Conservation (phyloP, 108 stramenopile genomes). For the Cyclostephanos invisitatus region DNA sequence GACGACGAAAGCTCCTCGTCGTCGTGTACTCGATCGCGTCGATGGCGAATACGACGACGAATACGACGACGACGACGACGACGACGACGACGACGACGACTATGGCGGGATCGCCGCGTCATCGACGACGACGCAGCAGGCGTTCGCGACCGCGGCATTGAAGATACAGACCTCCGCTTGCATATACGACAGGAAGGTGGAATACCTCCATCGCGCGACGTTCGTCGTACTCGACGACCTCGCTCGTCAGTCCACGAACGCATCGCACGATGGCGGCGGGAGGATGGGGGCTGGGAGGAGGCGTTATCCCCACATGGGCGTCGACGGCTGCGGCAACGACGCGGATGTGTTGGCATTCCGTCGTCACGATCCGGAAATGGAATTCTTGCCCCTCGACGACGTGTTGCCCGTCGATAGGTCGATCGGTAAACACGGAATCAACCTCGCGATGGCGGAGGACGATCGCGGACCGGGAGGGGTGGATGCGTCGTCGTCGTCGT, state of each 20-base stretch:
- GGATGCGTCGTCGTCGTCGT: slow-evolving; percentile 4
- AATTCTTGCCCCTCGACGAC: slow-evolving; percentile 94
- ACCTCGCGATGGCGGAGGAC: slow-evolving; percentile 22
- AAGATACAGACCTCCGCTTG: slow-evolving; percentile 87
- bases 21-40: no score
- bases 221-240: slow-evolving; percentile 79
- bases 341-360: slow-evolving; percentile 68
- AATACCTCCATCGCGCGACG: slow-evolving; percentile 91
- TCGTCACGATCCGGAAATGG: slow-evolving; percentile 68
- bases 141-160: slow-evolving; percentile 94
- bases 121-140: slow-evolving; percentile 51
- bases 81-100: slow-evolving; percentile 29
- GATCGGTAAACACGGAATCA: slow-evolving; percentile 46
- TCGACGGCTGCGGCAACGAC: slow-evolving; percentile 46
- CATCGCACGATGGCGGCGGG: no score
- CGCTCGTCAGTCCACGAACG: neutral
- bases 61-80: neutral
- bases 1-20: slow-evolving; percentile 1
- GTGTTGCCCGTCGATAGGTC: slow-evolving; percentile 76
- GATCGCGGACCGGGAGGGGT: neutral
- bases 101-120: slow-evolving; percentile 21
- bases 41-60: no score
- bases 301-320: neutral
- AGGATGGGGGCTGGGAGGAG: no score
- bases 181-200: slow-evolving; percentile 94